Conservation (phyloP, 1,284 basidiomycete genomes). For the Butyriboletus regius region DNA sequence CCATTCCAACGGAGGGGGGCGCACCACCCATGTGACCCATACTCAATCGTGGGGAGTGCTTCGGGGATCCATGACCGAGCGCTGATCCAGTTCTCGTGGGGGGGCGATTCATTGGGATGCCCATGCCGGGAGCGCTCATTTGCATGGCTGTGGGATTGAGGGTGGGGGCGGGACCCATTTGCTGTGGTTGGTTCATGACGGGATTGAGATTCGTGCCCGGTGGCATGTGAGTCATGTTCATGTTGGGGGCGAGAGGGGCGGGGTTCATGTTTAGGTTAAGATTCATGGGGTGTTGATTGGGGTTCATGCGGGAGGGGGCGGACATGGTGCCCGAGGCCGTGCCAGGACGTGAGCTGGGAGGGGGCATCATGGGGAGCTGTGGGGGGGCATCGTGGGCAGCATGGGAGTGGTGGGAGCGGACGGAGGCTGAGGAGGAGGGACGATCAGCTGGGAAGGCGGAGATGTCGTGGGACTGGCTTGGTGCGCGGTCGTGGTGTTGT, state of each 20-base stretch:
- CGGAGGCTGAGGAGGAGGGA: constrained; percentile 27
- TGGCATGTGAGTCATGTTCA: constrained; percentile 16
- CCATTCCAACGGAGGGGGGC: constrained; percentile 7
- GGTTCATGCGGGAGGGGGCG: constrained; percentile 20
- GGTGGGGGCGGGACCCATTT: constrained; percentile 8
- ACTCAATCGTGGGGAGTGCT: constrained; percentile 25
- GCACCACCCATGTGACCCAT: constrained; percentile 14
- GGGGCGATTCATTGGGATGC: constrained; percentile 24
- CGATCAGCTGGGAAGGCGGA: constrained; percentile 16
- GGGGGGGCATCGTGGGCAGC: constrained; percentile 14
- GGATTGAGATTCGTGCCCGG: constrained; percentile 10
- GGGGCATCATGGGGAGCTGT: constrained; percentile 21
- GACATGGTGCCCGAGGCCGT: constrained; percentile 22
- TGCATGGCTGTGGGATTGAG: constrained; percentile 13
- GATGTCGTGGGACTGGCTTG: constrained; percentile 21
- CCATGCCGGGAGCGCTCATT: constrained; percentile 5
- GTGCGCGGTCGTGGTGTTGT: constrained; percentile 19
- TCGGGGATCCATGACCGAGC: constrained; percentile 22
- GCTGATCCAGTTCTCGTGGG: constrained; percentile 29
- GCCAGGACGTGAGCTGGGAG: constrained; percentile 23
- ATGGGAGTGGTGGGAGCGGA: constrained; percentile 29
- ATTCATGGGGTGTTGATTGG: constrained; percentile 20
- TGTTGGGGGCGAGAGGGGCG: constrained; percentile 8
- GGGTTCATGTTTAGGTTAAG: constrained; percentile 21
- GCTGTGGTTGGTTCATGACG: constrained; percentile 17